Conservation (phyloP, 768 basidiomycete genomes). For the Hortiboletus campestris region DNA sequence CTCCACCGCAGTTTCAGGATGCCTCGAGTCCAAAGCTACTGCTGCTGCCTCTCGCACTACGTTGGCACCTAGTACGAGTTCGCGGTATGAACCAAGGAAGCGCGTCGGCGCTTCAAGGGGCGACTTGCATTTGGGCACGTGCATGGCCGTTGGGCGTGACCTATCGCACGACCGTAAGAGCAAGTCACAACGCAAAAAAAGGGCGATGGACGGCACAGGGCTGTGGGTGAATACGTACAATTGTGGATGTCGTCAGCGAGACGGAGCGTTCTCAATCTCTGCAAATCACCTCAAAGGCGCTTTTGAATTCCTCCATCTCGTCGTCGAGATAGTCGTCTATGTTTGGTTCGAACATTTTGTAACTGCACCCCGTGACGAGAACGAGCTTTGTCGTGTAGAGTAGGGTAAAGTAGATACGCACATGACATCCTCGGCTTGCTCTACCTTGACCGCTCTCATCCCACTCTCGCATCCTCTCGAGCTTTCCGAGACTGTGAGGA, state of each 20-base stretch:
- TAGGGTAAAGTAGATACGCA: constrained; percentile 38
- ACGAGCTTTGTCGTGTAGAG: background rate
- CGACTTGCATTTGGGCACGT: background rate
- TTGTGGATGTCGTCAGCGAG: constrained; percentile 4
- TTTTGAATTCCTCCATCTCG: constrained; percentile 81
- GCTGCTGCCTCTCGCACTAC: too few relatives aligned
- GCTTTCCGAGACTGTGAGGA: constrained; percentile 53
- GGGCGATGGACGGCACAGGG: background rate
- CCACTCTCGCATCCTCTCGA: constrained; percentile 1
- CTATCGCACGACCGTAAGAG: background rate
- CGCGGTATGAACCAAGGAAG: constrained; percentile 79
- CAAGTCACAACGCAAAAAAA: too few relatives aligned
- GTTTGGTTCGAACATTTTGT: constrained; percentile 91
- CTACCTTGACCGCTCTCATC: constrained; percentile 37
- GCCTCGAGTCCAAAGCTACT: too few relatives aligned
- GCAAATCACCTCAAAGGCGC: constrained; percentile 69
- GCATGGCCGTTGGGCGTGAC: constrained; percentile 8
- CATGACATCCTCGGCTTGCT: constrained; percentile 80
- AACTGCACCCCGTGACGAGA: constrained; percentile 45
- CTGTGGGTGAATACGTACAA: constrained; percentile 35
- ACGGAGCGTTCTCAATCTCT: constrained; percentile 72
- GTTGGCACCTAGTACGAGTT: too few relatives aligned
- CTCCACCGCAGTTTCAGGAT: too few relatives aligned
- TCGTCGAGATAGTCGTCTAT: constrained; percentile 99
- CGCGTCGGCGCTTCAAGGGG: constrained; percentile 41